Base-by-base conservation (phyloP, 176 grass and related monocot genomes). In the Cocos nucifera region DNA sequence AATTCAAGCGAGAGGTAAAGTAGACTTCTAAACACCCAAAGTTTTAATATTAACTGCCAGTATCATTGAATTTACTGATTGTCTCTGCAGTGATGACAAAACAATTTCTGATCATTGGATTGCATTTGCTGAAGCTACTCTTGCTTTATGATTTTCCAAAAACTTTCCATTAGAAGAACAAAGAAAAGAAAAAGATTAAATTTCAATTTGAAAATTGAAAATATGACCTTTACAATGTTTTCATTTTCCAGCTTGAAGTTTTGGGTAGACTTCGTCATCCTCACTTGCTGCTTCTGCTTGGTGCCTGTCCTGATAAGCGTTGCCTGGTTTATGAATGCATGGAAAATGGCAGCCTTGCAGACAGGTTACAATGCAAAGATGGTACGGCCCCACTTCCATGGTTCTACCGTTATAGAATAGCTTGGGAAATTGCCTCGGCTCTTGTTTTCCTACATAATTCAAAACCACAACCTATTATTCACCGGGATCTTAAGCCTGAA, bases 241-340 rank as follows among this genome's bases (percentile, higher is more conserved):
- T 44, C 35, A 61, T 57, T 56, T 61, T 82, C 57, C 80, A 97
- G 93, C 77, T 97, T 62, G 80, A 91, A 67, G 64, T 91, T 78
- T 67, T 88, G 54, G 53, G 73, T 50, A 80, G 79, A 76, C 80
- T 85, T 74, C 78, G n/a, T 53, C 87, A 97, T 73, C 93, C 79
- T 7, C 80, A 91, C 66, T 69, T 97, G 62, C 44, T 97, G 49
- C 57, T 85, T 62, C 78, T 97, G 49, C 75, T 97, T 4, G 93
- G 93, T 56, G 87, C 87, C 23, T 88, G 87, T 69, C 84, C 85
- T n/a, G 87, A 97, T 21, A 69, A 23, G 54, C 69, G 78, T 27
- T 97, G 92, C 78, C 71, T 97, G 60, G 88, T 97, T 52, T 91
- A 97, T 2, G 92, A 88, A 64, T 97, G 91, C 69, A 91, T 97